These are phyloP conservation scores for Wickerhamiella bombiphila DNA, from an alignment of 805 yeast species.

Conservation along the genomic window DNA sequence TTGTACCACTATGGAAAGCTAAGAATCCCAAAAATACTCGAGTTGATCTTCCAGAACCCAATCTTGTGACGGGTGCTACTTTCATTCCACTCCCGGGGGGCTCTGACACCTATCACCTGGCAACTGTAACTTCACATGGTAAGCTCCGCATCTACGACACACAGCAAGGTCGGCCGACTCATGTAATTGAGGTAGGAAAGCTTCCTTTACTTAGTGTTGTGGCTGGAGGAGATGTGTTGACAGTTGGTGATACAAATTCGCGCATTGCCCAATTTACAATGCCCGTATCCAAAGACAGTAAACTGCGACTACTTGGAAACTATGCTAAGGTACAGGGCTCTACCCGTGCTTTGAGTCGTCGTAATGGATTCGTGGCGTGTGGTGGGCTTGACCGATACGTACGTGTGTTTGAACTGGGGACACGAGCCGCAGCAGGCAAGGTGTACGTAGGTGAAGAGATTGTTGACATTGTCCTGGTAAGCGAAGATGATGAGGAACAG, in stretches of 20 bases:
- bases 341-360: slow-evolving; percentile 28
- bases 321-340: slow-evolving; percentile 69
- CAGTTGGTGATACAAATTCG: slow-evolving; percentile 61
- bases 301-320: slow-evolving; percentile 39
- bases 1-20: slow-evolving; percentile 41
- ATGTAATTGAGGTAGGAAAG: slow-evolving; percentile 39
- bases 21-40: slow-evolving; percentile 73
- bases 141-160: slow-evolving; percentile 65
- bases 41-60: slow-evolving; percentile 66
- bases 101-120: slow-evolving; percentile 33
- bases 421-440: slow-evolving; percentile 50
- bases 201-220: slow-evolving; percentile 35
- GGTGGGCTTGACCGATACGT: slow-evolving; percentile 85
- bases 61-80: slow-evolving; percentile 53
- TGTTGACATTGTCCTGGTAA: slow-evolving; percentile 33
- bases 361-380: slow-evolving; percentile 35
- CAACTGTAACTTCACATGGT: slow-evolving; percentile 62
- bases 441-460: slow-evolving; percentile 66
- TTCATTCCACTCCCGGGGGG: slow-evolving; percentile 27
- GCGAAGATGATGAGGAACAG: slow-evolving; percentile 24
- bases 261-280: slow-evolving; percentile 33
- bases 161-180: slow-evolving; percentile 50
- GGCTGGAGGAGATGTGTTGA: slow-evolving; percentile 31
- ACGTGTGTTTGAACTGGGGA: slow-evolving; percentile 51
- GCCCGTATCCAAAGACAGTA: slow-evolving; percentile 15